Evolutionary conservation across 495 filamentous ascomycete genomes (phyloP).

Genomic region (Aspergillus steynii): DNA sequence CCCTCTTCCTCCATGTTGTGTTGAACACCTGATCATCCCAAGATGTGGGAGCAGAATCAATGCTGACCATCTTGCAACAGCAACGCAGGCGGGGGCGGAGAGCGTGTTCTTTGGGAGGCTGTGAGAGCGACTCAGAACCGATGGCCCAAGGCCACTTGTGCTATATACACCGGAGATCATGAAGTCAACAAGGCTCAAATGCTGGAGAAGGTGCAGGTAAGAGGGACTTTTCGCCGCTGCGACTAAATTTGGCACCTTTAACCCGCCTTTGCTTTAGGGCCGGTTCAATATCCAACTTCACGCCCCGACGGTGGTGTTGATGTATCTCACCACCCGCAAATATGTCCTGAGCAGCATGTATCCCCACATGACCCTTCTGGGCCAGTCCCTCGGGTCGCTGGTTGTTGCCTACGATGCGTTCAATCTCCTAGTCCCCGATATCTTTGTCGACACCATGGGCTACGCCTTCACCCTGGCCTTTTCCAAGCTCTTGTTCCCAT

Average conservation of each 20-base stretch:
- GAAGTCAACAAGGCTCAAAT: conserved; percentile 79
- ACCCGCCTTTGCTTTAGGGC: conserved; percentile 42
- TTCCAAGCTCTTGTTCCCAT: conserved; percentile 77
- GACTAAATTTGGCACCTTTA: background rate
- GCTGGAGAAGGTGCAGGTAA: conserved; percentile 71
- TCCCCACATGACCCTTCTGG: conserved; percentile 91
- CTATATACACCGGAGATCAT: conserved; percentile 94
- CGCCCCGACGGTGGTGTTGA: conserved; percentile 76
- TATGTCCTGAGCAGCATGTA: conserved; percentile 82
- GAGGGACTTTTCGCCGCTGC: background rate
- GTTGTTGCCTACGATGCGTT: conserved; percentile 92
- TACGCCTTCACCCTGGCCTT: conserved; percentile 89
- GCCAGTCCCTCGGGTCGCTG: conserved; percentile 85
- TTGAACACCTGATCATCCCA: background rate
- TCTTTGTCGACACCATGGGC: conserved; percentile 97
- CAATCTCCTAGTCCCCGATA: conserved; percentile 82
- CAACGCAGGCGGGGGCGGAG: conserved; percentile 94
- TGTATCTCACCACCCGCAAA: conserved; percentile 85
- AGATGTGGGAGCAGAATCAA: background rate
- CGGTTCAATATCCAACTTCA: conserved; percentile 93
- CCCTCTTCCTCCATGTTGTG: background rate
- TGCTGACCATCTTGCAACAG: conserved; percentile 38
- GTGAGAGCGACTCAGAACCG: conserved; percentile 86
- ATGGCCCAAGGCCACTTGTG: conserved; percentile 84
- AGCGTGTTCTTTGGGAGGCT: conserved; percentile 95